Percentiles rank a stretch among this genome's conserved stretches.
Conservation (phyloP, 495 filamentous ascomycete species). For the Penicillium waksmanii region DNA sequence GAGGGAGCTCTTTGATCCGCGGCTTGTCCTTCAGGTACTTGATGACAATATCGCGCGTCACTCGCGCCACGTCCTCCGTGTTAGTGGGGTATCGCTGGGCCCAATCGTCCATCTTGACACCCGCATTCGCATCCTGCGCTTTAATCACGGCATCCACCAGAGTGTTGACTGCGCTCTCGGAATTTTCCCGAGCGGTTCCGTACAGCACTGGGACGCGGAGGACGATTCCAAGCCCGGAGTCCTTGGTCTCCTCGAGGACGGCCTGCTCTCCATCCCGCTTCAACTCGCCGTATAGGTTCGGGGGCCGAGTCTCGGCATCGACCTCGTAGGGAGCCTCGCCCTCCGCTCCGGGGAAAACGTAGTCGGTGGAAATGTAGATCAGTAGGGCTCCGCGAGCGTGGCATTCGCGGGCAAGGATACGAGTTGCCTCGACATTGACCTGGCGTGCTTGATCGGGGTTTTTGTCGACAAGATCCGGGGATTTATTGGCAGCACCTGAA, state of each 20-base stretch:
- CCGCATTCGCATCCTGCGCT: slow-evolving; percentile 59
- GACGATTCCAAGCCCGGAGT: slow-evolving; percentile 63
- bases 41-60: slow-evolving; percentile 69
- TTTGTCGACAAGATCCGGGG: slow-evolving; percentile 79
- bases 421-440: slow-evolving; percentile 76
- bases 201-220: slow-evolving; percentile 90
- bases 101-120: slow-evolving; percentile 87
- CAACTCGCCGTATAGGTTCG: slow-evolving; percentile 86
- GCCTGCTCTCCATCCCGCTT: slow-evolving; percentile 84
- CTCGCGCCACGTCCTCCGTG: slow-evolving; percentile 86
- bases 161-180: slow-evolving; percentile 82
- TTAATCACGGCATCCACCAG: slow-evolving; percentile 75
- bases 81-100: slow-evolving; percentile 82
- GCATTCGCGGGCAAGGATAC: slow-evolving; percentile 66
- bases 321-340: slow-evolving; percentile 86
- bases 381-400: slow-evolving; percentile 66
- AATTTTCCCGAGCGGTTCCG: slow-evolving; percentile 59
- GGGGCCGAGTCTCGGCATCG: slow-evolving; percentile 64
- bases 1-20: slow-evolving; percentile 57
- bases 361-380: slow-evolving; percentile 95
- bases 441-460: slow-evolving; percentile 75
- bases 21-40: slow-evolving; percentile 61
- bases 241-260: slow-evolving; percentile 61
- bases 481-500: slow-evolving; percentile 86
- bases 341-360: slow-evolving; percentile 81